These are phyloP conservation scores for Phytopythium chamaehyphon DNA, from an alignment of 352 stramenopile species.

Conservation along the genomic window DNA sequence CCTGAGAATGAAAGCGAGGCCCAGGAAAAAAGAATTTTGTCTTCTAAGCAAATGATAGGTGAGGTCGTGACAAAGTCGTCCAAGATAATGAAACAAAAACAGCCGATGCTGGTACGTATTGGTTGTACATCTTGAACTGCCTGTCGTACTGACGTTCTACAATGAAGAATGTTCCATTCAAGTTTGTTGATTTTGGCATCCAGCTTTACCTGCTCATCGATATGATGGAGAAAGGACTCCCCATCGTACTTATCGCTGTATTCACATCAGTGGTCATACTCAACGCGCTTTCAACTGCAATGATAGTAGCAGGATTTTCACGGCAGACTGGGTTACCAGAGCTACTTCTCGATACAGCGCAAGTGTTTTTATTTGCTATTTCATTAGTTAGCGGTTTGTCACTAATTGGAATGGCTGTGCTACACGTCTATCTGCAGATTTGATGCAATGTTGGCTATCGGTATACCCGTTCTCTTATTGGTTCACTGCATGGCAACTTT, in stretches of 20 bases:
- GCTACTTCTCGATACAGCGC: constrained; percentile 16
- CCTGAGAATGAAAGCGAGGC: too few relatives aligned
- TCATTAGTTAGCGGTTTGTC: too few relatives aligned
- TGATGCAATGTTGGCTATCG: constrained; percentile 26
- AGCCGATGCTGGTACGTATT: too few relatives aligned
- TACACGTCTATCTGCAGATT: too few relatives aligned
- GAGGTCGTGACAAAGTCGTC: too few relatives aligned
- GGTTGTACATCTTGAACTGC: too few relatives aligned
- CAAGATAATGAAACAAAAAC: too few relatives aligned
- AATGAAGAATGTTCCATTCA: not conserved
- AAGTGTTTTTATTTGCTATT: too few relatives aligned
- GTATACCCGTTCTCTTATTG: constrained; percentile 26
- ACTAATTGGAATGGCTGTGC: too few relatives aligned
- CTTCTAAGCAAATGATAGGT: too few relatives aligned
- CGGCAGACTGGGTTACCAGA: constrained; percentile 9
- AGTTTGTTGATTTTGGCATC: constrained; percentile 3
- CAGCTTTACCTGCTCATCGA: constrained; percentile 8
- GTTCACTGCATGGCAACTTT: constrained; percentile 28
- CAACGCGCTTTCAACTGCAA: not conserved
- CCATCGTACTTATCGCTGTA: constrained; percentile 1
- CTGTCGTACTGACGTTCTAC: not conserved
- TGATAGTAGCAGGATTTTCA: not conserved
- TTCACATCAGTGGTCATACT: constrained; percentile 1
- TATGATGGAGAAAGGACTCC: constrained; percentile 9
- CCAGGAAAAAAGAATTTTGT: too few relatives aligned